A percentile compares a stretch with the other conserved stretches of the same genome.
Evolutionary conservation across 345 rosid genomes (phyloP).

Genomic region (Brassica juncea): DNA sequence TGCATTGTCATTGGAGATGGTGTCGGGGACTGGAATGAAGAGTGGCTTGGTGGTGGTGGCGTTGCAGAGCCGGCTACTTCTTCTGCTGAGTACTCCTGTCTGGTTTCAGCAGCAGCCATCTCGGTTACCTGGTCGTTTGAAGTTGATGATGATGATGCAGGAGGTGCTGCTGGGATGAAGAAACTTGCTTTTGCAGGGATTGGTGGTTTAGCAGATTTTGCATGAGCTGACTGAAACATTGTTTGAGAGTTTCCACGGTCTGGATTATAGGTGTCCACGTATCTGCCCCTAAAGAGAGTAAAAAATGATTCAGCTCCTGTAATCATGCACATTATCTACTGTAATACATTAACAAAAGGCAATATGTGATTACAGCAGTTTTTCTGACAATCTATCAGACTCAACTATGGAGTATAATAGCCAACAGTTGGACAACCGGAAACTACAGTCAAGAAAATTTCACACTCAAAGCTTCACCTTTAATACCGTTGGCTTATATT

Average conservation of each 20-base stretch:
- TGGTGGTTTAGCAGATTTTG: conserved; percentile 69
- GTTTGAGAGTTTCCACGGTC: conserved; percentile 79
- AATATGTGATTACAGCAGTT: neutral
- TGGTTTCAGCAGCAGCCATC: conserved; percentile 52
- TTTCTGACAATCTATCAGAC: neutral
- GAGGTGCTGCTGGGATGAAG: conserved; percentile 64
- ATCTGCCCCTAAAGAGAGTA: conserved; percentile 20
- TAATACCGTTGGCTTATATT: neutral
- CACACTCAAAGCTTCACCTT: neutral
- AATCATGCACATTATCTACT: conserved; percentile 9
- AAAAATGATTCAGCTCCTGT: neutral
- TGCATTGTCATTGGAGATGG: conserved; percentile 34
- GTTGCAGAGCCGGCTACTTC: conserved; percentile 22
- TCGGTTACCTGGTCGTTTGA: conserved; percentile 52
- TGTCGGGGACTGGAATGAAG: conserved; percentile 44
- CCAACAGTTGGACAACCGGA: neutral
- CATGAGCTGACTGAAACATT: conserved; percentile 64
- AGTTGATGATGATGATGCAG: conserved; percentile 46
- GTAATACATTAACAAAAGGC: neutral
- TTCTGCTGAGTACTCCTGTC: conserved; percentile 39
- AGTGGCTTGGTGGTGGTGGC: conserved; percentile 39
- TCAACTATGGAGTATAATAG: neutral
- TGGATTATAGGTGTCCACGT: conserved; percentile 48
- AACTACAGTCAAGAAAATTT: conserved; percentile 18
- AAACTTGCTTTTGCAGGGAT: conserved; percentile 71